phyloP scores from a whole-genome alignment of 2,329 filamentous ascomycete species.

The Fusarium concolor region DNA sequence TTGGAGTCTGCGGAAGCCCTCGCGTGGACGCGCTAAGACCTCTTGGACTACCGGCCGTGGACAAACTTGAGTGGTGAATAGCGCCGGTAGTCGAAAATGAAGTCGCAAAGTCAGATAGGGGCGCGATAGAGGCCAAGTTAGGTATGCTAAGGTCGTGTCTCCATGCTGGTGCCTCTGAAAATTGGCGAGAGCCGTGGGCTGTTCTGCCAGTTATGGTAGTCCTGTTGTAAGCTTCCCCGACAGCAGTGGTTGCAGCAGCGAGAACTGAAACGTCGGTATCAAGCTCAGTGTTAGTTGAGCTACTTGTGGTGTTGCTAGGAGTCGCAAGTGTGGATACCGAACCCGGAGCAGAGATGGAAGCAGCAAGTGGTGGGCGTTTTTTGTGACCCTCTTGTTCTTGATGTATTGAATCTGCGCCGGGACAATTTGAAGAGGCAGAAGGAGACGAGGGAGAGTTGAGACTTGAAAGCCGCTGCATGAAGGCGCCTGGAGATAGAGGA shows the following conservation, averaged over 20 bases:
- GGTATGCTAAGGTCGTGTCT: conserved; percentile 36
- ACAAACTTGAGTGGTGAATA: conserved; percentile 40
- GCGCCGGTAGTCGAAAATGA: conserved; percentile 27
- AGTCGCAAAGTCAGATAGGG: conserved; percentile 20
- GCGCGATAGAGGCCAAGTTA: conserved; percentile 35
- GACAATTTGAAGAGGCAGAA: conserved; percentile 24
- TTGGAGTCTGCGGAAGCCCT: conserved; percentile 34
- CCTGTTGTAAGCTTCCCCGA: conserved; percentile 26
- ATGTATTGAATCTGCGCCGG: conserved; percentile 29
- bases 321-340: conserved; percentile 22
- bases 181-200: conserved; percentile 28
- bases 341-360: conserved; percentile 20
- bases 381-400: conserved; percentile 25
- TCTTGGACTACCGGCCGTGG: conserved; percentile 30
- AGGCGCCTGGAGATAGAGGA: conserved; percentile 45
- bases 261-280: conserved; percentile 24
- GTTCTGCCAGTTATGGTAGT: conserved; percentile 21
- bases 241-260: conserved; percentile 22
- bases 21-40: conserved; percentile 26
- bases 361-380: conserved; percentile 4
- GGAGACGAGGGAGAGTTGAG: conserved; percentile 39
- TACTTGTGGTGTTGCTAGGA: conserved; percentile 15
- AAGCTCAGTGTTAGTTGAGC: conserved; percentile 8
- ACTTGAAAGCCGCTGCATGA: conserved; percentile 49
- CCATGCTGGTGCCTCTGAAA: conserved; percentile 38